Percentiles rank a stretch among this genome's conserved stretches.
phyloP scores from a whole-genome alignment of 2,329 filamentous ascomycete genomes.

The Bertia moriformis region DNA sequence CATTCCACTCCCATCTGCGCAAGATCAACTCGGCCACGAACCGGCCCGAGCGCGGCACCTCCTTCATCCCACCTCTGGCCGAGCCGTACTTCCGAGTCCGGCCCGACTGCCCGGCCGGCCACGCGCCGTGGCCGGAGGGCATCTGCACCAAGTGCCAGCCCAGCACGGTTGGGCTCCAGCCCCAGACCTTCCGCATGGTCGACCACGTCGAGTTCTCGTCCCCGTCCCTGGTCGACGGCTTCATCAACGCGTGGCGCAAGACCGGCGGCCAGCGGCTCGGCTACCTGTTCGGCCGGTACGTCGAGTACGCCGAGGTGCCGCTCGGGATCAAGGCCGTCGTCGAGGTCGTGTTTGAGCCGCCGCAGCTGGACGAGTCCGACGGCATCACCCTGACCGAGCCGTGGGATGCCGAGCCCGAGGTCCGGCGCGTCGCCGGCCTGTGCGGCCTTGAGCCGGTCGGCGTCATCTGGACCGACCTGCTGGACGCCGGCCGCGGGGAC shows the following conservation, averaged over 20 bases:
- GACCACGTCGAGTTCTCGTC: conserved; percentile 95
- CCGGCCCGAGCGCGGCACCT: conserved; percentile 81
- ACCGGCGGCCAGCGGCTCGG: conserved; percentile 74
- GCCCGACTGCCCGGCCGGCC: conserved; percentile 78
- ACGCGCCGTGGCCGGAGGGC: conserved; percentile 84
- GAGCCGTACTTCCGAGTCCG: conserved; percentile 88
- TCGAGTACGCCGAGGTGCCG: conserved; percentile 82
- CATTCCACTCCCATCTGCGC: conserved; percentile 84
- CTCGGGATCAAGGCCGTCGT: conserved; percentile 93
- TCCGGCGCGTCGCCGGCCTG: conserved; percentile 65
- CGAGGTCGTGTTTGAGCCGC: conserved; percentile 92
- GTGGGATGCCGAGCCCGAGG: conserved; percentile 71
- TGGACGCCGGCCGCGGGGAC: conserved; percentile 67
- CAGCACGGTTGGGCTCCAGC: conserved; percentile 87
- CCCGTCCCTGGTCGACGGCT: conserved; percentile 66
- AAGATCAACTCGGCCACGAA: conserved; percentile 96
- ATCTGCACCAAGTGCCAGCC: conserved; percentile 98
- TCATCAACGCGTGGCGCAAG: conserved; percentile 82
- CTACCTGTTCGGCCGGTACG: conserved; percentile 79
- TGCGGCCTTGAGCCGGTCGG: conserved; percentile 82
- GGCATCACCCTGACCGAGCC: conserved; percentile 72
- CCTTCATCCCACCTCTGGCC: conserved; percentile 85
- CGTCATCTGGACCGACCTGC: conserved; percentile 84
- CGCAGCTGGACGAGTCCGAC: conserved; percentile 77
- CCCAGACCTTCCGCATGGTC: conserved; percentile 88